A percentile compares a stretch with the other conserved stretches of the same genome.
Evolutionary conservation across 169 alveolate genomes (phyloP).

Genomic region (Plasmodium fragile): DNA sequence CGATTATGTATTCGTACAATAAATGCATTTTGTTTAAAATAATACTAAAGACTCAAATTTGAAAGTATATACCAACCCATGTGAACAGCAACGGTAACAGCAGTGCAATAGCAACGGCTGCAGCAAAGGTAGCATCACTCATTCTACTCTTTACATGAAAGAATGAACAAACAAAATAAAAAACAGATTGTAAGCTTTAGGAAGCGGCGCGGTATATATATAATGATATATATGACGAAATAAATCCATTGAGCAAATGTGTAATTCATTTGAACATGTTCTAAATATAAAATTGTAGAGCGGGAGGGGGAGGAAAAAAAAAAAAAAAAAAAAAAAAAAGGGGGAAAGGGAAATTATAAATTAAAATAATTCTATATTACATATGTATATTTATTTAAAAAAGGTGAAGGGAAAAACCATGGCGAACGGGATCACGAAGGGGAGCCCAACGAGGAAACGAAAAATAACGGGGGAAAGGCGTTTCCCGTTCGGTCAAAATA

Average conservation of each 20-base stretch:
- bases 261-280: slow-evolving; percentile 74
- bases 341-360: neutral
- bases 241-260: slow-evolving; percentile 69
- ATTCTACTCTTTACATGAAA: slow-evolving; percentile 43
- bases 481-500: neutral
- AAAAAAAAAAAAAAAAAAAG: slow-evolving; percentile 3
- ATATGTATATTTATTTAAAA: slow-evolving; percentile 8
- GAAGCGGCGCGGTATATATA: slow-evolving; percentile 14
- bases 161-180: slow-evolving; percentile 17
- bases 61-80: slow-evolving; percentile 27
- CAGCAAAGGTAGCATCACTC: neutral
- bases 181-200: slow-evolving; percentile 42
- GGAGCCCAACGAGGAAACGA: neutral
- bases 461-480: neutral
- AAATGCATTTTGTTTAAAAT: slow-evolving; percentile 18
- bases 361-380: slow-evolving; percentile 58
- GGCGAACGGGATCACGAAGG: neutral
- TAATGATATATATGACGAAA: slow-evolving; percentile 28
- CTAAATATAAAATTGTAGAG: slow-evolving; percentile 45
- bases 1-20: slow-evolving; percentile 35
- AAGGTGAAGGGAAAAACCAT: neutral
- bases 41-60: slow-evolving; percentile 29
- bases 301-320: neutral
- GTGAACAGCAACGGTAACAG: neutral
- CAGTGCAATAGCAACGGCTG: neutral